Evolutionary conservation across 108 stramenopile species (phyloP), one percentile per base, ranked within the genome.

Genomic region (Stephanodiscus triporus): DNA sequence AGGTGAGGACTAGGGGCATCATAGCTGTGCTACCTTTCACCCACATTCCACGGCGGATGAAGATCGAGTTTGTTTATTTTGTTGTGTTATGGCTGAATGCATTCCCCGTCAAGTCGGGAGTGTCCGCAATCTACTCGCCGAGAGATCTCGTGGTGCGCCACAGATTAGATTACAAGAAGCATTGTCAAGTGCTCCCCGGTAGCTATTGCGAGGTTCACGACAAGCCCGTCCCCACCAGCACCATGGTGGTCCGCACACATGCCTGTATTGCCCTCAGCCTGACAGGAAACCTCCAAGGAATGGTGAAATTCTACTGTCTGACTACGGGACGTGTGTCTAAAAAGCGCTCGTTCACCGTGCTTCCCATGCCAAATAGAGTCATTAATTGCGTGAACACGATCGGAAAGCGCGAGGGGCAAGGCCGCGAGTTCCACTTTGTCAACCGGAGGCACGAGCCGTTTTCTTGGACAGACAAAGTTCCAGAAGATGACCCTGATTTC

Each of bases 1-100:
- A 72, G 34, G 77, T 70, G 49, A 19, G 70, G 38, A 19, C n/a
- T 19, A 26, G 70, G 27, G 74, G 71, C 11, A 68, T 54, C 11
- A 23, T 58, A 7, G 34, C 27, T 27, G 60, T 43, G n/a, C 40
- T 83, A 2, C 77, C 73, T 16, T 78, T 32, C 48, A 49, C 53
- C 19, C 17, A 50, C 49, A 50, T 50, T 9, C 49, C 49, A 20
- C 4, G 9, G 4, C 4, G 49, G 9, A 50, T 50, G 19, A 17
- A 50, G 9, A 20, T 20, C 4, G 19, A 36, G 6, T 17, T 17
- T 17, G 20, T 50, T 4, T 50, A 17, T 4, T 17, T 50, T 8
- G 20, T 20, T 4, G 17, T 50, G 4, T 50, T 20, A 50, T 20
- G 19, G 49, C 9, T 17, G 17, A 36, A 61, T 5, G 22, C 70